A percentile compares a stretch with the other conserved stretches of the same genome.
Evolutionary conservation across 140 eudicot genomes (phyloP).

Genomic region (Erigeron philadelphicus): DNA sequence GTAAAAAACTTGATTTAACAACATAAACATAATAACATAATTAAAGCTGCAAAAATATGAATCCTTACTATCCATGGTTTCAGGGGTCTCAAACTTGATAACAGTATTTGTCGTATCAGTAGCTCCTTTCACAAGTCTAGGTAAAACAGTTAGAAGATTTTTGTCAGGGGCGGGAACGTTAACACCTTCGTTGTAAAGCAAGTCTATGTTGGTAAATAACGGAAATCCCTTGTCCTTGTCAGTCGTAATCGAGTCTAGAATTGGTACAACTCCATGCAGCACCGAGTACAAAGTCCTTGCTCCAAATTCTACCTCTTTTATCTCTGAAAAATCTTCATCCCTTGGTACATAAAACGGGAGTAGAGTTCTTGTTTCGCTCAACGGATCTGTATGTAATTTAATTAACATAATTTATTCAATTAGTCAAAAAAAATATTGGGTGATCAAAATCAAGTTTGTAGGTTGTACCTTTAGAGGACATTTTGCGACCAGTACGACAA

Average conservation of each 20-base stretch:
- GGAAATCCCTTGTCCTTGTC: conserved; percentile 12
- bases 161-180: conserved; percentile 11
- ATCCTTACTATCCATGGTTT: conserved; percentile 12
- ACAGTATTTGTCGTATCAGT: conserved; percentile 8
- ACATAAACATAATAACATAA: background rate
- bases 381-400: conserved; percentile 13
- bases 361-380: conserved; percentile 3
- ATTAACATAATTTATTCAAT: background rate
- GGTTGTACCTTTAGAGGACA: conserved; percentile 24
- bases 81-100: conserved; percentile 14
- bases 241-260: background rate
- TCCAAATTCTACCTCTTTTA: background rate
- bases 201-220: background rate
- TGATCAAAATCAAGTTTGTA: too few species aligned
- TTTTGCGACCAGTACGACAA: conserved; percentile 33
- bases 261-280: conserved; percentile 11
- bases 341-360: conserved; percentile 9
- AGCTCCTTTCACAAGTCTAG: conserved; percentile 10
- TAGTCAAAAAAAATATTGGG: too few species aligned
- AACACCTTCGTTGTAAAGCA: conserved; percentile 10
- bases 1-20: background rate
- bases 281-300: conserved; percentile 12
- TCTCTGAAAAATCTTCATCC: conserved; percentile 13
- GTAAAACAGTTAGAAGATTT: background rate
- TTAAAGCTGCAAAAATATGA: background rate